Evolutionary conservation across 352 stramenopile species (phyloP).

Genomic region (Phytopythium litorale): DNA sequence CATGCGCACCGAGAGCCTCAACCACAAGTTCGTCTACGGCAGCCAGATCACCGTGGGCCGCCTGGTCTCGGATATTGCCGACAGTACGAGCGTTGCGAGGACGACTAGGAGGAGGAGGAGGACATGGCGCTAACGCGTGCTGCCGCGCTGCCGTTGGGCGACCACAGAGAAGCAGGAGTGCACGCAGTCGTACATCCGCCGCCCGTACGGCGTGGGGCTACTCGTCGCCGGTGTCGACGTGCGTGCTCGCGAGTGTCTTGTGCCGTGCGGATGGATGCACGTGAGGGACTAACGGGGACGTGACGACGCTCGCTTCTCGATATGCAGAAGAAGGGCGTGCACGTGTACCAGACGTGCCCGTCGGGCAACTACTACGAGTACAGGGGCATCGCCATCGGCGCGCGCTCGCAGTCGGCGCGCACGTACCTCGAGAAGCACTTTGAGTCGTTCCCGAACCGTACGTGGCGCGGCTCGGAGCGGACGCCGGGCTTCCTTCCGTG

Average conservation of each 20-base stretch:
- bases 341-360: slow-evolving; percentile 98
- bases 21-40: slow-evolving; percentile 99
- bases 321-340: slow-evolving; percentile 93
- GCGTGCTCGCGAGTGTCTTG: slow-evolving; percentile 24
- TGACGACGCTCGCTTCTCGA: slow-evolving; percentile 12
- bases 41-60: slow-evolving; percentile 92
- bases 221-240: slow-evolving; percentile 91
- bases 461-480: slow-evolving; percentile 13
- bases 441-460: slow-evolving; percentile 88
- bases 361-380: slow-evolving; percentile 99
- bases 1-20: slow-evolving; percentile 98
- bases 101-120: not conserved
- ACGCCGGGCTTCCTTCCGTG: too few relatives aligned
- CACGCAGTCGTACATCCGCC: slow-evolving; percentile 98
- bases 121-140: not conserved
- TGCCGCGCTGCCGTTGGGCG: not conserved
- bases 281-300: slow-evolving; percentile 15
- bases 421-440: slow-evolving; percentile 99
- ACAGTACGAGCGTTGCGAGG: slow-evolving; percentile 52
- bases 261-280: slow-evolving; percentile 45
- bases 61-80: slow-evolving; percentile 95
- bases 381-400: slow-evolving; percentile 97
- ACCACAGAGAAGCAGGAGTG: slow-evolving; percentile 93
- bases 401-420: slow-evolving; percentile 94
- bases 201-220: slow-evolving; percentile 98